phyloP scores from a whole-genome alignment of 23 red algal genomes.

The Pyropia yezoensis region DNA sequence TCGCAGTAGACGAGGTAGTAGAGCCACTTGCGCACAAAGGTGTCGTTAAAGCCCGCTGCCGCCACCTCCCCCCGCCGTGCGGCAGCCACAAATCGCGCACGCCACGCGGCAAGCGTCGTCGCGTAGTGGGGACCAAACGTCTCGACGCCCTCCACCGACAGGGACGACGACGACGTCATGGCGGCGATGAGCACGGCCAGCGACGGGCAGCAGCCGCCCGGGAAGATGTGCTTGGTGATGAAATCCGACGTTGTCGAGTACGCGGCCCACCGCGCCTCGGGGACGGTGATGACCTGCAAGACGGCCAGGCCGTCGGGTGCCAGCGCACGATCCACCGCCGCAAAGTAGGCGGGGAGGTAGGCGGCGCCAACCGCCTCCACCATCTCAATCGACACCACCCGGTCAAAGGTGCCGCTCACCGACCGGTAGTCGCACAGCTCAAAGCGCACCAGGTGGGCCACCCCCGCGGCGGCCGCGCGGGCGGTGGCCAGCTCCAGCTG shows the following conservation, averaged over 20 bases:
- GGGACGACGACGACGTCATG: constrained; percentile 5
- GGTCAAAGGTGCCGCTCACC: constrained; percentile 49
- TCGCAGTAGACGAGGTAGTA: constrained; percentile 97
- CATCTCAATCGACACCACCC: constrained; percentile 94
- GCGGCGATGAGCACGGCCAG: constrained; percentile 61
- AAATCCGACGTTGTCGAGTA: constrained; percentile 73
- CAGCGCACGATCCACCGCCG: constrained; percentile 28
- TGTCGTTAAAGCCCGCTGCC: constrained; percentile 51
- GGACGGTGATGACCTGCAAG: constrained; percentile 86
- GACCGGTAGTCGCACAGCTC: constrained; percentile 73
- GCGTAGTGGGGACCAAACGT: constrained; percentile 90
- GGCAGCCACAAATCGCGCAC: constrained; percentile 22
- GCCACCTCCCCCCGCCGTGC: constrained; percentile 22
- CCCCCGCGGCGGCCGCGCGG: constrained; percentile 36
- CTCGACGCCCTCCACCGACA: constrained; percentile 57
- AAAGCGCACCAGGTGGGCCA: constrained; percentile 50
- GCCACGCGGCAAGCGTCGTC: constrained; percentile 76
- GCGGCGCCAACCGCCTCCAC: constrained; percentile 90
- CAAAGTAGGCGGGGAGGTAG: constrained; percentile 76
- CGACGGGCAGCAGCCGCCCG: constrained; percentile 81
- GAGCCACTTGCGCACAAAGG: constrained; percentile 78
- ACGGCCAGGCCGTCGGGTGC: constrained; percentile 48
- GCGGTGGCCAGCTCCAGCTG: constrained; percentile 52
- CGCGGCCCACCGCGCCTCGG: constrained; percentile 74
- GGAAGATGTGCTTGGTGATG: constrained; percentile 94